Percentiles rank a stretch among this genome's conserved stretches.
phyloP scores from a whole-genome alignment of 371 early-diverging fungal genomes.

The Gilbertella persicaria region DNA sequence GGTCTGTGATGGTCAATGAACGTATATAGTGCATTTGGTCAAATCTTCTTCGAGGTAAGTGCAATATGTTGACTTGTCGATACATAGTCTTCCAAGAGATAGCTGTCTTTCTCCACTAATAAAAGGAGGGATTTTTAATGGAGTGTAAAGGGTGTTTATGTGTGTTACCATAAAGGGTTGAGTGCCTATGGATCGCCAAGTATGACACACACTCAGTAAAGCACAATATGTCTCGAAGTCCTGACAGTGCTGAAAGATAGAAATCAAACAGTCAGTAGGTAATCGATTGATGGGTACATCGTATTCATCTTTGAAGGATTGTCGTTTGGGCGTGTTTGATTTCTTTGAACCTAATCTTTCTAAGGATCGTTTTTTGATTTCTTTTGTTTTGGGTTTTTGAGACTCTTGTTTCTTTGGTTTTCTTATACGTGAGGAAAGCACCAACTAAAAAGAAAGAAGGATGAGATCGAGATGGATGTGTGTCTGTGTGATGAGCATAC shows the following conservation, averaged over 20 bases:
- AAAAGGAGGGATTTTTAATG: neutral
- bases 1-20: neutral
- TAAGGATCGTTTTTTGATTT: neutral
- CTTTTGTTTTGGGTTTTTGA: neutral
- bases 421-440: neutral
- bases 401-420: neutral
- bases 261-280: conserved; percentile 6
- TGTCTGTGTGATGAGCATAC: neutral
- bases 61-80: neutral
- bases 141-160: no score
- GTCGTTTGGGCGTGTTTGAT: neutral
- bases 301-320: neutral
- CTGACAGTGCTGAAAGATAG: conserved; percentile 1
- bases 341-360: neutral
- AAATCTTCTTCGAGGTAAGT: neutral
- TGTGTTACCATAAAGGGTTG: conserved; percentile 7
- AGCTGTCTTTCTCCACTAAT: conserved; percentile 4
- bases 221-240: neutral
- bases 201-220: conserved; percentile 2
- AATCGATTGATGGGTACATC: conserved; percentile 1
- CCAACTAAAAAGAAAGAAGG: neutral
- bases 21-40: neutral
- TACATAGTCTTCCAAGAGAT: neutral
- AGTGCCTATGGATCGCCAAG: neutral
- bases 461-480: neutral